Percentiles rank a stretch among this genome's conserved stretches.
These are phyloP conservation scores for Leccinum variicolor DNA, from an alignment of 768 basidiomycete genomes.

Conservation along the genomic window DNA sequence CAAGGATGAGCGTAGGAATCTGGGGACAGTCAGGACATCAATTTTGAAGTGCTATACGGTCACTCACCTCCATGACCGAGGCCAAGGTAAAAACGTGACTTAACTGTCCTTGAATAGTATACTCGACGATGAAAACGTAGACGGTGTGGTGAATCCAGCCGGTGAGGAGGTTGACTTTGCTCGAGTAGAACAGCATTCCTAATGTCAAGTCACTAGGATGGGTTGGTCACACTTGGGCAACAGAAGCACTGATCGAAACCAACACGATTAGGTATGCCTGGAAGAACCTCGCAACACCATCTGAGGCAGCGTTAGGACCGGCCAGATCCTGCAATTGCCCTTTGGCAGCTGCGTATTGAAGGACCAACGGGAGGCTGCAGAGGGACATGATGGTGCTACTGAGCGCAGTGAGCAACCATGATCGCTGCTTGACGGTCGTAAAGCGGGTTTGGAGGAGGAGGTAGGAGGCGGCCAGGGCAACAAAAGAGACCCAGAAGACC, in stretches of 20 bases:
- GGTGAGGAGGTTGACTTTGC: constrained; percentile 46
- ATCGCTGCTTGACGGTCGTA: constrained; percentile 37
- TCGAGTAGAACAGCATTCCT: constrained; percentile 45
- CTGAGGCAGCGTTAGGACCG: constrained; percentile 20
- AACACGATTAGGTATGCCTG: constrained; percentile 43
- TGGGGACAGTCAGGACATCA: constrained; percentile 11
- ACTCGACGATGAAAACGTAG: constrained; percentile 41
- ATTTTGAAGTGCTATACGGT: not conserved
- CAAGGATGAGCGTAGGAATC: constrained; percentile 55
- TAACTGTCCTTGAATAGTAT: constrained; percentile 34
- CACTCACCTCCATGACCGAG: constrained; percentile 45
- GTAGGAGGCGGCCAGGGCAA: constrained; percentile 27
- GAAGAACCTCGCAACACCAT: constrained; percentile 37
- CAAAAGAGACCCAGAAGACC: constrained; percentile 20
- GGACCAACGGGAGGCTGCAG: constrained; percentile 39
- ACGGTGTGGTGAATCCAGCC: constrained; percentile 52
- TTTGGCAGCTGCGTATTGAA: constrained; percentile 23
- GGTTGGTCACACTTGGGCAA: constrained; percentile 9
- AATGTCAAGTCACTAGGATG: constrained; percentile 41
- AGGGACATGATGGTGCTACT: constrained; percentile 41
- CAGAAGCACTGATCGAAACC: constrained; percentile 18
- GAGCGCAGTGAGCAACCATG: constrained; percentile 47
- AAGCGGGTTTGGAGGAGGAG: constrained; percentile 28
- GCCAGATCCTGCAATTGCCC: constrained; percentile 27
- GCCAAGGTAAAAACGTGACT: constrained; percentile 43